Evolutionary conservation across 2,329 filamentous ascomycete genomes (phyloP).

Genomic region (Conoideocrella luteorostrata): DNA sequence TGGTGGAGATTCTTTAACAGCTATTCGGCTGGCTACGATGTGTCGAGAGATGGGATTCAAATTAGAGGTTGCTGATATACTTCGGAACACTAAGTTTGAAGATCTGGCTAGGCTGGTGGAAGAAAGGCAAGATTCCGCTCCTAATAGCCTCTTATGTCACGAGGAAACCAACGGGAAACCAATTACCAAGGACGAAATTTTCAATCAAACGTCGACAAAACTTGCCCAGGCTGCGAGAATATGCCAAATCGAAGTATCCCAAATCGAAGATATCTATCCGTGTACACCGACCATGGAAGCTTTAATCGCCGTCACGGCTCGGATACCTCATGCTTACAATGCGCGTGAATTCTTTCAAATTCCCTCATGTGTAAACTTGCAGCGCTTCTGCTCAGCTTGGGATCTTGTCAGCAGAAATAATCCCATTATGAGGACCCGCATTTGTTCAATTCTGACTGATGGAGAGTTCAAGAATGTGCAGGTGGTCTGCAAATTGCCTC

Average conservation of each 20-base stretch:
- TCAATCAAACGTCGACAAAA: background rate
- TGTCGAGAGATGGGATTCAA: background rate
- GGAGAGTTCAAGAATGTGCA: background rate
- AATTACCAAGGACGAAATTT: background rate
- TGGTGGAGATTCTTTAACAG: background rate
- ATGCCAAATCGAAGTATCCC: background rate
- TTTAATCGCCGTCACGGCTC: background rate
- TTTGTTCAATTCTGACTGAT: background rate
- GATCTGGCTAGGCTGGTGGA: background rate
- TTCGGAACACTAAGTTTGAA: background rate
- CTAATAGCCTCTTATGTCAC: no score
- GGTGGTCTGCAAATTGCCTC: background rate
- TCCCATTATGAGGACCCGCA: background rate
- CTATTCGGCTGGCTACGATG: constrained; percentile 2
- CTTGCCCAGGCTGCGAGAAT: background rate
- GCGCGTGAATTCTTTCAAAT: background rate
- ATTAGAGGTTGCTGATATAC: background rate
- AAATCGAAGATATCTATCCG: background rate
- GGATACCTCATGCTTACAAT: background rate
- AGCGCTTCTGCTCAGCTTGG: background rate
- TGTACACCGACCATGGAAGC: background rate
- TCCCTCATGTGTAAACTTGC: background rate
- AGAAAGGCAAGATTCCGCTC: background rate
- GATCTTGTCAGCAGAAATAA: background rate
- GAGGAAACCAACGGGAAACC: no score